Base-by-base conservation (phyloP, 305 asterid genomes). In the Solanum hybrid region DNA sequence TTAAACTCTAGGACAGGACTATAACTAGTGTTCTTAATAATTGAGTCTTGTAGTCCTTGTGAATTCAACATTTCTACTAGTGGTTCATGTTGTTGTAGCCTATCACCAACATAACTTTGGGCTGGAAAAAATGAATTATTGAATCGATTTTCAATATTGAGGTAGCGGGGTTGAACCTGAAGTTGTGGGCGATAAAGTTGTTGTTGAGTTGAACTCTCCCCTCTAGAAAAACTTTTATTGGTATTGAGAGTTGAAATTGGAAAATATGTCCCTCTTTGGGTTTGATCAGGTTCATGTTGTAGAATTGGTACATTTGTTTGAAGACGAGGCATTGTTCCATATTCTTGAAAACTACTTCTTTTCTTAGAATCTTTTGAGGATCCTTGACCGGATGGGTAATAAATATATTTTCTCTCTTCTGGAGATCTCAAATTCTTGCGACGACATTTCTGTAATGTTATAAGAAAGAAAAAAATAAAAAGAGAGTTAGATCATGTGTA, bases 261-360 rank as follows among this genome's bases (percentile, higher is more conserved):
- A 36, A 36, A 11, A 41, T 11, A 27, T 10, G 31, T 27, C 6
- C 20, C 51, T 34, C 11, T 36, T 79, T 37, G 9, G 3, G 4
- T 11, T 36, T 26, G 17, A 72, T 79, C 12, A 36, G 27, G 22
- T 9, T 37, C 27, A n/a, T 2, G 32, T n/a, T 79, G 51, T 5
- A 33, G 29, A 79, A 20, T 79, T 20, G 29, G n/a, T 22, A 79
- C 12, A 37, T 79, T n/a, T n/a, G 3, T 3, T 11, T 36, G 61
- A 13, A 79, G 24, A 12, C 15, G 84, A 26, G 93, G 91, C 91
- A 92, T 89, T 39, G 22, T 15, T 12, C 92, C 27, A 65, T 65
- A 61, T 3, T 65, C 24, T 65, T 65, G 13, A 8, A 70, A 24
- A 12, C 87, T 41, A 88, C 87, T 34, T 39, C 61, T 45, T 22